A percentile compares a stretch with the other conserved stretches of the same genome.
Conservation (phyloP, 2,329 filamentous ascomycete species). For the Phyllosticta citrichinensis region DNA sequence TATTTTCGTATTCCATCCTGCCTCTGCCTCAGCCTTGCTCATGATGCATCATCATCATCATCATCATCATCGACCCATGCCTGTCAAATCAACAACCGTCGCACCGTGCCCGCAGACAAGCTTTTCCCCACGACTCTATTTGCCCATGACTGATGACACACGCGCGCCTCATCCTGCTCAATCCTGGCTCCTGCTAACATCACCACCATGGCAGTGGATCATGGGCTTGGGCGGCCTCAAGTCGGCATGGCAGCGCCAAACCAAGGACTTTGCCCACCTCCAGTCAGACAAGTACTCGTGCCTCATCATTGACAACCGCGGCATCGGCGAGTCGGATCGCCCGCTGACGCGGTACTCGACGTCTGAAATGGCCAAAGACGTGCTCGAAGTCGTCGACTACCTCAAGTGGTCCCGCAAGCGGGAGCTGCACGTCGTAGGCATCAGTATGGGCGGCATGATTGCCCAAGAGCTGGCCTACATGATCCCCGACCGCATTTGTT, state of each 20-base stretch:
- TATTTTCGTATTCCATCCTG: background rate
- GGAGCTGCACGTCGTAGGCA: constrained; percentile 60
- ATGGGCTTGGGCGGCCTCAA: constrained; percentile 67
- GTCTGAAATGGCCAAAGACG: constrained; percentile 72
- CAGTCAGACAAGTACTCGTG: constrained; percentile 58
- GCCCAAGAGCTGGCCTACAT: constrained; percentile 60
- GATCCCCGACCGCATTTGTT: constrained; percentile 39
- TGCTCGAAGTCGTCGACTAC: constrained; percentile 58
- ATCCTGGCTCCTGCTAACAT: background rate
- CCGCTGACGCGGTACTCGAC: constrained; percentile 71
- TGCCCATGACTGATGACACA: constrained; percentile 2
- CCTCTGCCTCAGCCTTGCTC: constrained; percentile 1
- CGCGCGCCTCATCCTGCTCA: background rate
- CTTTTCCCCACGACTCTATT: constrained; percentile 5
- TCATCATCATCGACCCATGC: background rate
- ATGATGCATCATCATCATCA: constrained; percentile 13
- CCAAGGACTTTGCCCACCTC: constrained; percentile 68
- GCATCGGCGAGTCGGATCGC: constrained; percentile 71
- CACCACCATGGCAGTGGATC: constrained; percentile 48
- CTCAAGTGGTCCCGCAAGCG: constrained; percentile 55
- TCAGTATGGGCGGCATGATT: constrained; percentile 88
- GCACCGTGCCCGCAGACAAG: constrained; percentile 4
- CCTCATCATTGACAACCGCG: constrained; percentile 74
- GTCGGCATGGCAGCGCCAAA: constrained; percentile 73
- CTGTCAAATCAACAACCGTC: background rate